phyloP scores from a whole-genome alignment of 139 green algal genomes.

The Asterochloris erici region DNA sequence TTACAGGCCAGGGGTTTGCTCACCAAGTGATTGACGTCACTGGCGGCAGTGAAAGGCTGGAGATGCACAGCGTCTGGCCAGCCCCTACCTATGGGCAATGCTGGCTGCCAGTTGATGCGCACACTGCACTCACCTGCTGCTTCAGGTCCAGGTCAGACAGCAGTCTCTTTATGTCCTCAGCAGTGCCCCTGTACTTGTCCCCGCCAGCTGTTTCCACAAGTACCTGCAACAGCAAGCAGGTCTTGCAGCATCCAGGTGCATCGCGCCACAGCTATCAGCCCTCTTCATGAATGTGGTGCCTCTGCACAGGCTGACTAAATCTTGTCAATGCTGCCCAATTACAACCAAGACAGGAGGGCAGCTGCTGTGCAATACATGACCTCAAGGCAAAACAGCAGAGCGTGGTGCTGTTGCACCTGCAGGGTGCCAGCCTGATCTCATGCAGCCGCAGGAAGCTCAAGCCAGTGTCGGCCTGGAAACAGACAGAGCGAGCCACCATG shows the following conservation, averaged over 20 bases:
- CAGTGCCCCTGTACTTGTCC: conserved; percentile 18
- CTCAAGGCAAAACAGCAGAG: neutral
- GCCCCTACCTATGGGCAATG: neutral
- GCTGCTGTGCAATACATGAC: neutral
- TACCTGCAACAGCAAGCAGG: conserved; percentile 10
- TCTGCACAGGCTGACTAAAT: too few species aligned
- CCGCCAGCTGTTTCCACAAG: conserved; percentile 22
- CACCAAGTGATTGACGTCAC: neutral
- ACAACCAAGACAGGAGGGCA: neutral
- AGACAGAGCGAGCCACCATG: neutral
- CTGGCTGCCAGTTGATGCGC: neutral
- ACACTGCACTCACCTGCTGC: conserved; percentile 23
- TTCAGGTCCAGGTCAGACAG: conserved; percentile 23
- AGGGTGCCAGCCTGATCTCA: too few species aligned
- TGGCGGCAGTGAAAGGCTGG: neutral
- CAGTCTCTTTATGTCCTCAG: conserved; percentile 16
- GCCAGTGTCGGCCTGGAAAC: neutral
- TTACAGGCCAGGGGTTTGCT: neutral
- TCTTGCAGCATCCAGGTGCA: neutral
- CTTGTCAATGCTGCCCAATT: neutral
- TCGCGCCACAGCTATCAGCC: too few species aligned
- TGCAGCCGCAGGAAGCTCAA: too few species aligned
- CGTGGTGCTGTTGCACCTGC: neutral
- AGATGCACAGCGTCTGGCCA: neutral
- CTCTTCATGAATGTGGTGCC: too few species aligned